These are phyloP conservation scores for Carex myosuroides DNA, from an alignment of 176 grass and related monocot genomes.

Conservation along the genomic window DNA sequence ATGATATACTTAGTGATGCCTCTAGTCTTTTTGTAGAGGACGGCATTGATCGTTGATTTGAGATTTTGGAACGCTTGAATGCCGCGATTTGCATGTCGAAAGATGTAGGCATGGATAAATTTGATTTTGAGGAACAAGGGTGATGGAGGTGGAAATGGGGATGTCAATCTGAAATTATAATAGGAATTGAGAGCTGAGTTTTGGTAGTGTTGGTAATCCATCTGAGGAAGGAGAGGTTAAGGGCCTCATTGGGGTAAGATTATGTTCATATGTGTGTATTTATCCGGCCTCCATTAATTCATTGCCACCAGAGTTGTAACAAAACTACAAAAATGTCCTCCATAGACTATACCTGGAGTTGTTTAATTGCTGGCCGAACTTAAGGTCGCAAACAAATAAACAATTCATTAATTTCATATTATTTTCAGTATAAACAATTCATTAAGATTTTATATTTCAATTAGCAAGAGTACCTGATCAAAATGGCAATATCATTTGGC, in stretches of 20 bases:
- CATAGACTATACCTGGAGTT: too few species aligned
- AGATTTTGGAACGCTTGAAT: neutral
- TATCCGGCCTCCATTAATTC: neutral
- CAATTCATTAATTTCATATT: neutral
- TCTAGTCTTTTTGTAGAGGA: neutral
- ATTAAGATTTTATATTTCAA: neutral
- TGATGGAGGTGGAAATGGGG: constrained; percentile 14
- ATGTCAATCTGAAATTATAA: constrained; percentile 10
- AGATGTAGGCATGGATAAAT: constrained; percentile 13
- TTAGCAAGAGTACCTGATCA: neutral
- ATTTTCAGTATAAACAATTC: neutral
- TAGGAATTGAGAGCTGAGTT: neutral
- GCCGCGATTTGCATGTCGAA: neutral
- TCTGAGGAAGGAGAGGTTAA: neutral
- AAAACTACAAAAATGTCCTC: neutral
- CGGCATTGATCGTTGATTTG: neutral
- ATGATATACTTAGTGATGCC: neutral
- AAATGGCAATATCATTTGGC: neutral
- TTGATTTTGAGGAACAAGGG: constrained; percentile 17
- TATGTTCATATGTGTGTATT: neutral
- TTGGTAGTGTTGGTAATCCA: constrained; percentile 21
- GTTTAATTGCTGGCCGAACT: too few species aligned
- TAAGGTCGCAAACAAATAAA: too few species aligned
- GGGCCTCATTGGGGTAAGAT: neutral
- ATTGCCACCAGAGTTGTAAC: too few species aligned